phyloP scores from a whole-genome alignment of 495 filamentous ascomycete species.

The Bacidia rubella region DNA sequence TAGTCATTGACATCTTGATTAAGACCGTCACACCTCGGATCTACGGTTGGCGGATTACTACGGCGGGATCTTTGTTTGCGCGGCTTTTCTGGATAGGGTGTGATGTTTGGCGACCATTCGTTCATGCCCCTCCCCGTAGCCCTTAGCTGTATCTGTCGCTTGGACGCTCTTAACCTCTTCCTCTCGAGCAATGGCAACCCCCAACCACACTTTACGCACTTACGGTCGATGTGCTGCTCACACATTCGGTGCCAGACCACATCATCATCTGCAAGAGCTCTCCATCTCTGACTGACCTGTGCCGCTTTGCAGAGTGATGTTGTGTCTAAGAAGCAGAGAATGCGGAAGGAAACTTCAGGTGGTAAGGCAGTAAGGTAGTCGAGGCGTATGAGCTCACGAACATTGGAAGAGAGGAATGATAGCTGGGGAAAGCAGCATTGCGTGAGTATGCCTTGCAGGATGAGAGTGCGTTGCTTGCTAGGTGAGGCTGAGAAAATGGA shows the following conservation, averaged over 20 bases:
- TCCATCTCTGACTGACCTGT: slow-evolving; percentile 85
- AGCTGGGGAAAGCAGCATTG: slow-evolving; percentile 97
- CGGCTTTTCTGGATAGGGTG: slow-evolving; percentile 27
- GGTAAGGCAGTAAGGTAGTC: slow-evolving; percentile 86
- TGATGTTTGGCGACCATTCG: slow-evolving; percentile 39
- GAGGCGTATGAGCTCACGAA: slow-evolving; percentile 86
- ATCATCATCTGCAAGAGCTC: slow-evolving; percentile 80
- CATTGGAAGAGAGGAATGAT: slow-evolving; percentile 73
- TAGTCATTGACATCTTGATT: neutral
- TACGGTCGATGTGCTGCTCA: slow-evolving; percentile 92
- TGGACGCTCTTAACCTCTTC: slow-evolving; percentile 75
- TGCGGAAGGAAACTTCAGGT: slow-evolving; percentile 81
- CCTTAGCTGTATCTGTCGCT: slow-evolving; percentile 66
- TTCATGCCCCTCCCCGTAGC: slow-evolving; percentile 41
- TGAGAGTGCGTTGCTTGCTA: slow-evolving; percentile 80
- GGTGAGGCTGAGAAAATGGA: slow-evolving; percentile 94
- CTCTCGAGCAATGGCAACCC: slow-evolving; percentile 80
- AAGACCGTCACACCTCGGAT: neutral
- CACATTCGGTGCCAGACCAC: slow-evolving; percentile 99
- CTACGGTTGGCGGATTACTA: neutral
- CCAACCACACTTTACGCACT: slow-evolving; percentile 96
- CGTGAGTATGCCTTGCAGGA: slow-evolving; percentile 86
- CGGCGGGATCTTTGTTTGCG: neutral
- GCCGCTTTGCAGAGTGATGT: slow-evolving; percentile 94
- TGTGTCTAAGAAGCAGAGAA: slow-evolving; percentile 85